Percentiles rank a stretch among this genome's conserved stretches.
Conservation (phyloP, 495 filamentous ascomycete genomes). For the Amphirosellinia nigrospora region DNA sequence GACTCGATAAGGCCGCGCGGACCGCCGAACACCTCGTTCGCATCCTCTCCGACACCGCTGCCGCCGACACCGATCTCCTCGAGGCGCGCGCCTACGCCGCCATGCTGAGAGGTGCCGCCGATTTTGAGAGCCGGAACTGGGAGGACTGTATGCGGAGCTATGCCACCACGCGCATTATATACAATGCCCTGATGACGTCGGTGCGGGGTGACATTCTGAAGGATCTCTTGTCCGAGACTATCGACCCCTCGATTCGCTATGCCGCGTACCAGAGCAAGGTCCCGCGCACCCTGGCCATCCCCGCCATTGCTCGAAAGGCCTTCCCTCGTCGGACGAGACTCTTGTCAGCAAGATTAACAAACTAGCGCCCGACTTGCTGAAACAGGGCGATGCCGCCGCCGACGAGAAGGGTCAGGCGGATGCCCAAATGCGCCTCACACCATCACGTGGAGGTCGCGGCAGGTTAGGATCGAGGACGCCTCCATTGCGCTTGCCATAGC, state of each 20-base stretch:
- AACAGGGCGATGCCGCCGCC: constrained; percentile 65
- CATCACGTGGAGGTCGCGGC: constrained; percentile 88
- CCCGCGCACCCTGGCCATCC: constrained; percentile 79
- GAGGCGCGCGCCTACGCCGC: constrained; percentile 87
- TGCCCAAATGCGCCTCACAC: constrained; percentile 70
- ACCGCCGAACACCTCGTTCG: constrained; percentile 71
- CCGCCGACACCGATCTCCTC: constrained; percentile 73
- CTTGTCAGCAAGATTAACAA: constrained; percentile 71
- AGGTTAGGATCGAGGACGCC: constrained; percentile 87
- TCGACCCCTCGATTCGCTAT: constrained; percentile 93
- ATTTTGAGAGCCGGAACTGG: constrained; percentile 90
- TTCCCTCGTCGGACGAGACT: constrained; percentile 66
- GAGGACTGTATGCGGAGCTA: constrained; percentile 75
- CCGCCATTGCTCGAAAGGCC: constrained; percentile 75
- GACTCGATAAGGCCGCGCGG: constrained; percentile 77
- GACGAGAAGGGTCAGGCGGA: constrained; percentile 59
- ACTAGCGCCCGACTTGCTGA: constrained; percentile 72
- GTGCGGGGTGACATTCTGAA: constrained; percentile 77
- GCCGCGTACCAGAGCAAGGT: constrained; percentile 90
- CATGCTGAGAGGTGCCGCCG: constrained; percentile 72
- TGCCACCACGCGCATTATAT: constrained; percentile 80
- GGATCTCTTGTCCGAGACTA: constrained; percentile 81
- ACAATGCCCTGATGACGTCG: constrained; percentile 65
- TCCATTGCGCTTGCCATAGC: constrained; percentile 80
- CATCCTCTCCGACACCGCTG: constrained; percentile 68